A percentile compares a stretch with the other conserved stretches of the same genome.
Conservation (phyloP, 108 stramenopile species). For the Stephanodiscus minutulus region DNA sequence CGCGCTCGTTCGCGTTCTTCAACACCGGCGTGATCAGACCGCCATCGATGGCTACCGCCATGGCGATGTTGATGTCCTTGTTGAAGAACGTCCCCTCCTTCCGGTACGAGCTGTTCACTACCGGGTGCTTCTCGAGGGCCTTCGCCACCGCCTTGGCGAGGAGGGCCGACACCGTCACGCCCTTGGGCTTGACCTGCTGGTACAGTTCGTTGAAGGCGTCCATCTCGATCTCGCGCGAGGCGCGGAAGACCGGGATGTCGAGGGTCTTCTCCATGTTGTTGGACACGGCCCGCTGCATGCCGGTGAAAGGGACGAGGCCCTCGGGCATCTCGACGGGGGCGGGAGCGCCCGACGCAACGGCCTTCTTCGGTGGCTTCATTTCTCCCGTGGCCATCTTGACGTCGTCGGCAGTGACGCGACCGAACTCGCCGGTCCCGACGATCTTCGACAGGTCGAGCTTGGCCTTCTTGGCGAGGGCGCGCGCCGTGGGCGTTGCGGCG, state of each 20-base stretch:
- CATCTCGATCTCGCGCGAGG: conserved; percentile 91
- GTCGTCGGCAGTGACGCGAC: conserved; percentile 92
- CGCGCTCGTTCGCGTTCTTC: conserved; percentile 90
- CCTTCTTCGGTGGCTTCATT: conserved; percentile 78
- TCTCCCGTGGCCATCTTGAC: conserved; percentile 91
- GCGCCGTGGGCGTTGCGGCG: conserved; percentile 85
- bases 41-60: conserved; percentile 98
- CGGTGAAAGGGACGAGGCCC: conserved; percentile 91
- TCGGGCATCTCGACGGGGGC: conserved; percentile 76
- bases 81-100: conserved; percentile 87
- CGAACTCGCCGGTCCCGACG: conserved; percentile 92
- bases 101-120: conserved; percentile 92
- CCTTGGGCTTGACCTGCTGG: conserved; percentile 88
- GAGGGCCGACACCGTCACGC: conserved; percentile 93
- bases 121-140: conserved; percentile 93
- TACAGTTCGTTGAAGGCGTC: conserved; percentile 93
- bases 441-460: conserved; percentile 84
- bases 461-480: conserved; percentile 82
- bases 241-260: conserved; percentile 91
- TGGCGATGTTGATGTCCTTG: conserved; percentile 96
- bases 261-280: conserved; percentile 97
- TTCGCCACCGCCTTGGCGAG: conserved; percentile 95
- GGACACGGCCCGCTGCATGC: conserved; percentile 97
- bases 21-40: conserved; percentile 97
- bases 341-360: conserved; percentile 46